These are phyloP conservation scores for Sporormia fimetaria DNA, from an alignment of 495 filamentous ascomycete species.

Conservation along the genomic window DNA sequence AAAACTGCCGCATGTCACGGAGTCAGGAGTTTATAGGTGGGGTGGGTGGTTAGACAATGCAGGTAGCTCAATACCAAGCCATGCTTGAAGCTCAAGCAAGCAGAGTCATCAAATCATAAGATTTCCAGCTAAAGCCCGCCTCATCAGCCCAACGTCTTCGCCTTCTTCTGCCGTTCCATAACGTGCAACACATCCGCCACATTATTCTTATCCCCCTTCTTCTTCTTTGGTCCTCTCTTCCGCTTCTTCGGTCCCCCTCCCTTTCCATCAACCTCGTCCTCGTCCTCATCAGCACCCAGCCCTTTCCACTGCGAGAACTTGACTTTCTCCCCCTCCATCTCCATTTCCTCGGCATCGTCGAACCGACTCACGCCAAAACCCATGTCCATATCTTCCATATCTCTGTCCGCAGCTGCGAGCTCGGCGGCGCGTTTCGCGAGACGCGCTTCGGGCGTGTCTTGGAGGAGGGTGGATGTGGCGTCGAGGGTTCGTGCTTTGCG, in stretches of 20 bases:
- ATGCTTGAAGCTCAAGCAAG: too few relatives aligned
- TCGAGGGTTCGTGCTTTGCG: conserved; percentile 70
- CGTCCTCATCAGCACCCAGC: conserved; percentile 38
- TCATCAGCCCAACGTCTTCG: conserved; percentile 8
- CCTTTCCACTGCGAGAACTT: conserved; percentile 54
- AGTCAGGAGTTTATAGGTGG: too few relatives aligned
- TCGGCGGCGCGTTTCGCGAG: conserved; percentile 54
- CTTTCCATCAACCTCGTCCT: conserved; percentile 40
- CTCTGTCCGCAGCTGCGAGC: conserved; percentile 63
- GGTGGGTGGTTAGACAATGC: too few relatives aligned
- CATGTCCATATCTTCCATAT: conserved; percentile 86
- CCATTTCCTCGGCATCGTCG: conserved; percentile 73
- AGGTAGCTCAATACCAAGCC: too few relatives aligned
- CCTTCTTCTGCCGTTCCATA: conserved; percentile 53
- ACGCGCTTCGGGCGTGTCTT: conserved; percentile 35
- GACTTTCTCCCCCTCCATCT: conserved; percentile 42
- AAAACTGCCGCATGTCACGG: too few relatives aligned
- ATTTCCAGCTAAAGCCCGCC: too few relatives aligned
- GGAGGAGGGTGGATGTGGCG: conserved; percentile 34
- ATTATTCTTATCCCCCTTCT: conserved; percentile 73
- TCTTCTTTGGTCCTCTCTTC: conserved; percentile 76
- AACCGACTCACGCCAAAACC: conserved; percentile 80
- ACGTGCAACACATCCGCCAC: conserved; percentile 70
- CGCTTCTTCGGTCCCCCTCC: conserved; percentile 47
- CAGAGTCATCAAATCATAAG: too few relatives aligned